Conservation (phyloP, 2,329 filamentous ascomycete genomes). For the Penicillium polonicum region DNA sequence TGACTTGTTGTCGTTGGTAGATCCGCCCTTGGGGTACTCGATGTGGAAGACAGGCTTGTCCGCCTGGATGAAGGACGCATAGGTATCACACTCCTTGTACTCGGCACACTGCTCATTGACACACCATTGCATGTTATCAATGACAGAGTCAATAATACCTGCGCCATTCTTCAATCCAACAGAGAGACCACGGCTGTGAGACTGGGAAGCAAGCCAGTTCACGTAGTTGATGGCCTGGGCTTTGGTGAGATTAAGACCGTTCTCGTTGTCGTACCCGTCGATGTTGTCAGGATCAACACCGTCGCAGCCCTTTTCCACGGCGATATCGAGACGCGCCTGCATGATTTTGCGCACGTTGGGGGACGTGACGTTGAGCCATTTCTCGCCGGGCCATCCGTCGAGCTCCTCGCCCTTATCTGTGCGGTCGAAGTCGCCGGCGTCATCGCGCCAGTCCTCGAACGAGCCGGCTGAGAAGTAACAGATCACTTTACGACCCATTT, state of each 20-base stretch:
- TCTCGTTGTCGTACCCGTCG: constrained; percentile 65
- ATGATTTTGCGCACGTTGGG: constrained; percentile 64
- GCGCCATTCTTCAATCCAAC: constrained; percentile 69
- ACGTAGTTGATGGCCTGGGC: constrained; percentile 60
- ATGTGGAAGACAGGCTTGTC: constrained; percentile 71
- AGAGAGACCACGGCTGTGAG: constrained; percentile 56
- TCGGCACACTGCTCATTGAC: constrained; percentile 70
- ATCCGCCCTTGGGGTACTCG: constrained; percentile 62
- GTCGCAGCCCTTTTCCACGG: constrained; percentile 62
- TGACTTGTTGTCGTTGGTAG: constrained; percentile 33
- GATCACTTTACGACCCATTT: constrained; percentile 60
- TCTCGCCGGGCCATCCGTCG: constrained; percentile 65
- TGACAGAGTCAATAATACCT: constrained; percentile 55
- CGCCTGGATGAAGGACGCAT: constrained; percentile 57
- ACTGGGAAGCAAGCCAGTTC: constrained; percentile 58
- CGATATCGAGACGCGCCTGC: constrained; percentile 58
- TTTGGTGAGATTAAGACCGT: constrained; percentile 59
- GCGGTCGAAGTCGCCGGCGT: constrained; percentile 55
- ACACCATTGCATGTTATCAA: constrained; percentile 59
- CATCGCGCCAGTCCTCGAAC: constrained; percentile 63
- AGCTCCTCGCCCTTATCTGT: constrained; percentile 59
- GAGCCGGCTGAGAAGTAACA: constrained; percentile 75
- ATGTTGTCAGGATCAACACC: constrained; percentile 72
- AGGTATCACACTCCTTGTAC: constrained; percentile 60
- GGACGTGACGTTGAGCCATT: constrained; percentile 63